Conservation (phyloP, 2,329 filamentous ascomycete species). For the Xylariaceae sp. region DNA sequence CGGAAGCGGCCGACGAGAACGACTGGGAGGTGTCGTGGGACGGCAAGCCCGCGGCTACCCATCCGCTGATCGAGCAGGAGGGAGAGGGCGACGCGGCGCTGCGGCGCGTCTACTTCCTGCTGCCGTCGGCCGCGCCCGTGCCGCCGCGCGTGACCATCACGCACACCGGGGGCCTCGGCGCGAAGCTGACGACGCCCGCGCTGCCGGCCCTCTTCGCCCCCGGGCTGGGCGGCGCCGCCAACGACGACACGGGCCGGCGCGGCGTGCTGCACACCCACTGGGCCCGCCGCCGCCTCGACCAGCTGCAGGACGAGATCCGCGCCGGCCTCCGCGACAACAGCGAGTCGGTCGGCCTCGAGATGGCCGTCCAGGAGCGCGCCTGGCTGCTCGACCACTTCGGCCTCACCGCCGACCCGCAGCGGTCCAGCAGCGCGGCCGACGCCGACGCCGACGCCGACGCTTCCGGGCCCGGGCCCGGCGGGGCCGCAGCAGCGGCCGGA, state of each 20-base stretch:
- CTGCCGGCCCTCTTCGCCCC: slow-evolving; percentile 81
- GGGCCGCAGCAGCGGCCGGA: no score
- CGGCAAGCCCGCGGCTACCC: slow-evolving; percentile 59
- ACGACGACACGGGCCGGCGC: slow-evolving; percentile 60
- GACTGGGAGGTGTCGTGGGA: slow-evolving; percentile 78
- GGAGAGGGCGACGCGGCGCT: slow-evolving; percentile 29
- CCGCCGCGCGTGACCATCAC: slow-evolving; percentile 65
- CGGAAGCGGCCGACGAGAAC: slow-evolving; percentile 17
- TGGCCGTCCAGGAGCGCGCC: slow-evolving; percentile 73
- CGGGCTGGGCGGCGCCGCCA: slow-evolving; percentile 56
- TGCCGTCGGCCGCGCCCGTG: slow-evolving; percentile 64
- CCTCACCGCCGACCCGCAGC: slow-evolving; percentile 38
- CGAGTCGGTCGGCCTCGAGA: slow-evolving; percentile 76
- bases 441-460: slow-evolving; percentile 13
- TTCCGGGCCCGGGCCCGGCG: slow-evolving; percentile 5
- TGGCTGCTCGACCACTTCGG: slow-evolving; percentile 84
- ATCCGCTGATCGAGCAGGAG: slow-evolving; percentile 54
- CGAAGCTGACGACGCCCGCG: slow-evolving; percentile 58
- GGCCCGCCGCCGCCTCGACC: slow-evolving; percentile 73
- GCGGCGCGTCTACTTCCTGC: slow-evolving; percentile 68
- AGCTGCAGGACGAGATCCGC: slow-evolving; percentile 69
- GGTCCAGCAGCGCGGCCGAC: no score
- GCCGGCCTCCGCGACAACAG: slow-evolving; percentile 64
- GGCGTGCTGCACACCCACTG: slow-evolving; percentile 85
- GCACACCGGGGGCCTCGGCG: slow-evolving; percentile 28